phyloP scores from a whole-genome alignment of 2,329 filamentous ascomycete species.

The Sporothrix brasiliensis region DNA sequence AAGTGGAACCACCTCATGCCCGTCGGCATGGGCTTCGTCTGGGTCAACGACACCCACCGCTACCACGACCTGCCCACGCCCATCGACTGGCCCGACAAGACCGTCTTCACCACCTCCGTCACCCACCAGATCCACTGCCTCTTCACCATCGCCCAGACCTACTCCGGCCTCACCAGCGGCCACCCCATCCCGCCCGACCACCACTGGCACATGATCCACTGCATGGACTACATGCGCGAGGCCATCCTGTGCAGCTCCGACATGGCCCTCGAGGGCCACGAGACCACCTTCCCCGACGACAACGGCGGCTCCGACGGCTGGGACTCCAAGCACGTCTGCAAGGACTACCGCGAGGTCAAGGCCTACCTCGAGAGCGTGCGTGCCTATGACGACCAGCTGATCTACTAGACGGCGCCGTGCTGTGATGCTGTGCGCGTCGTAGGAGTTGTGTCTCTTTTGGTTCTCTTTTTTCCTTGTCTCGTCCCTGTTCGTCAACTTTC shows the following conservation, averaged over 20 bases:
- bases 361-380: conserved; percentile 50
- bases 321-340: conserved; percentile 53
- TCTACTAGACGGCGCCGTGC: conserved; percentile 42
- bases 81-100: conserved; percentile 44
- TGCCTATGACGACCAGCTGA: conserved; percentile 50
- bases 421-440: too few relatives aligned
- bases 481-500: neutral
- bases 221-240: conserved; percentile 54
- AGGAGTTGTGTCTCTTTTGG: neutral
- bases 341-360: conserved; percentile 49
- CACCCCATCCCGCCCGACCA: conserved; percentile 49
- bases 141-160: conserved; percentile 50
- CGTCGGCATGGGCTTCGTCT: conserved; percentile 45
- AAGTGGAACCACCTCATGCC: conserved; percentile 47
- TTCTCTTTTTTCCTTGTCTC: neutral
- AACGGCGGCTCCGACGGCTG: conserved; percentile 52
- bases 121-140: conserved; percentile 47
- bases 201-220: conserved; percentile 55
- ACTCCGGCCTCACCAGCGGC: conserved; percentile 48
- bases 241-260: conserved; percentile 53
- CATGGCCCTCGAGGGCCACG: conserved; percentile 51
- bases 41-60: conserved; percentile 44
- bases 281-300: conserved; percentile 52
- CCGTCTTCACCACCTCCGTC: conserved; percentile 46
- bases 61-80: conserved; percentile 46